phyloP scores from a whole-genome alignment of 352 stramenopile genomes.

The Globisporangium polare region DNA sequence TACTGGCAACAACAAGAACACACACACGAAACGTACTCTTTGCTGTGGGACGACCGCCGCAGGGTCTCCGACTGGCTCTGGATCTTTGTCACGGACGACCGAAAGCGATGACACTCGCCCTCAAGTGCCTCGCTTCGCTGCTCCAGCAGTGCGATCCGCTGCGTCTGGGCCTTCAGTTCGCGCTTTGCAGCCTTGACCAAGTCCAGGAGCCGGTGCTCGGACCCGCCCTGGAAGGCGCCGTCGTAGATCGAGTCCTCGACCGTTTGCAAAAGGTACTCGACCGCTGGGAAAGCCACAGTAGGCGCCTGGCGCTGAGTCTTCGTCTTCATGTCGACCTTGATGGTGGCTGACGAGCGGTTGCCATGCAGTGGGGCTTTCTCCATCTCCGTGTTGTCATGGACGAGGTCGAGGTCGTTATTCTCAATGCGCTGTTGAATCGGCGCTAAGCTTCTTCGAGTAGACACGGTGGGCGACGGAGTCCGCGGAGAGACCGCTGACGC shows the following conservation, averaged over 20 bases:
- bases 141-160: constrained; percentile 10
- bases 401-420: constrained; percentile 3
- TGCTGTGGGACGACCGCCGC: constrained; percentile 7
- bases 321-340: neutral
- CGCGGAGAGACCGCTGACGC: neutral
- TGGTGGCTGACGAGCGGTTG: neutral
- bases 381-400: neutral
- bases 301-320: neutral
- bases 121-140: constrained; percentile 4
- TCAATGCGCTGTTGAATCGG: neutral
- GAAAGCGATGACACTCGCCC: constrained; percentile 7
- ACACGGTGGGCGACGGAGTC: neutral
- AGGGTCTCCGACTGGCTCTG: constrained; percentile 15
- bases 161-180: constrained; percentile 4
- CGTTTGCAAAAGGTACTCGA: constrained; percentile 8
- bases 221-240: constrained; percentile 1
- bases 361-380: neutral
- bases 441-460: neutral
- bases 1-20: neutral
- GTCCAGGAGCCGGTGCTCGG: constrained; percentile 9
- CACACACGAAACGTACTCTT: constrained; percentile 12
- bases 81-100: constrained; percentile 11
- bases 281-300: neutral
- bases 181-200: constrained; percentile 10
- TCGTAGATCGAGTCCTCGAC: constrained; percentile 12